Base-by-base conservation (phyloP, 495 filamentous ascomycete genomes). In the Penicillium canariense region DNA sequence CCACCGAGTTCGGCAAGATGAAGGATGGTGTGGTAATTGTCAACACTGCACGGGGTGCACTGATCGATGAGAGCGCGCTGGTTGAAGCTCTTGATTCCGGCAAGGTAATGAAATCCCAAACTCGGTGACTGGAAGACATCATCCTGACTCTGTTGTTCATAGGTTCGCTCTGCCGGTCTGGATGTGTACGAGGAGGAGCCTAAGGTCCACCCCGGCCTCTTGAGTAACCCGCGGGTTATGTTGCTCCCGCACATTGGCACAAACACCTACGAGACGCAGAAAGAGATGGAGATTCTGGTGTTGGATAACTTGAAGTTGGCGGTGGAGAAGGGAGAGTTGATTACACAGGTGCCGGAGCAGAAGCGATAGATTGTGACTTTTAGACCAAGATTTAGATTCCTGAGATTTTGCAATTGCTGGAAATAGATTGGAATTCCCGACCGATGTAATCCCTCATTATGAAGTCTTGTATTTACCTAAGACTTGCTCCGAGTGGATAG, bases 161-260 rank as follows among this genome's bases (percentile, higher is more conserved):
- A 77, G 74, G 72, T 78, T 28, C 78, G 50, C 75, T 80, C 51
- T 35, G 76, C 73, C 22, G 88, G 88, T n/a, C 74, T 92, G 28
- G 88, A 92, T 63, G 88, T 92, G n/a, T 92, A 81, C 58, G 88
- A 92, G 71, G 76, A 89, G 23, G 88, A 92, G 70, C 88, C 88
- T 1, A 68, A 81, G 28, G 75, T 94, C 31, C 86, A 93, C 61
- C 74, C 81, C 2, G 88, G 86, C 2, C 71, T 95, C 34, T 68
- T 93, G 32, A 78, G 76, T 50, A 89, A 88, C 63, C 81, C 84
- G 4, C 75, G 81, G 27, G 87, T 88, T 26, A 83, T 93, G 72
- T 66, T 95, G 45, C 66, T 91, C 43, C 90, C 90, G 23, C 90
- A 95, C 68, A 88, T 94, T 72, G 90, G 89, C 5, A 93, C 90